A percentile compares a stretch with the other conserved stretches of the same genome.
Conservation (phyloP, 441 rosid species). For the Brassica hybrid region DNA sequence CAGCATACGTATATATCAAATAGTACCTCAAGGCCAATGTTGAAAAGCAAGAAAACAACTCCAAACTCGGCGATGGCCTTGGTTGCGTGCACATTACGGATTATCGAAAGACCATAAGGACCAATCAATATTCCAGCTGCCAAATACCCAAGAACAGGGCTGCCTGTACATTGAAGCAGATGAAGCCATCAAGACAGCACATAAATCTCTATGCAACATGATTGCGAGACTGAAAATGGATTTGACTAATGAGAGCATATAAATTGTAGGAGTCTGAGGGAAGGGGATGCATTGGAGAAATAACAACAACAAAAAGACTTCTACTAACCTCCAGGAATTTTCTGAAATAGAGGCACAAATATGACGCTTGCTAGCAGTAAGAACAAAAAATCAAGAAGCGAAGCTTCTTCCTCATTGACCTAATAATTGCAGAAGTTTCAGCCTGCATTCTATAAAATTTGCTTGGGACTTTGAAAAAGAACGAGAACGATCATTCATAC, state of each 20-base stretch:
- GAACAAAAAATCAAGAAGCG: slow-evolving; percentile 88
- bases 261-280: slow-evolving; percentile 13
- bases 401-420: slow-evolving; percentile 99
- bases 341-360: slow-evolving; percentile 98
- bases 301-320: not conserved
- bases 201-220: slow-evolving; percentile 29
- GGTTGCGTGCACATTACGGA: slow-evolving; percentile 96
- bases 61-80: slow-evolving; percentile 99
- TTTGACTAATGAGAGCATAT: slow-evolving; percentile 21
- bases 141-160: slow-evolving; percentile 99
- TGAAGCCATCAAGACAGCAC: slow-evolving; percentile 42
- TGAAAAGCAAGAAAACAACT: slow-evolving; percentile 95
- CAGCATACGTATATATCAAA: slow-evolving; percentile 25
- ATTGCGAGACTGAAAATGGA: slow-evolving; percentile 25
- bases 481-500: slow-evolving; percentile 47
- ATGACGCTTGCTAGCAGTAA: slow-evolving; percentile 96
- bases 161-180: slow-evolving; percentile 71
- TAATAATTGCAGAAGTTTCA: slow-evolving; percentile 45
- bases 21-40: slow-evolving; percentile 97
- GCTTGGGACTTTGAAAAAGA: slow-evolving; percentile 19
- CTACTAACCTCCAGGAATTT: slow-evolving; percentile 93
- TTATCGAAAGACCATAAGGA: slow-evolving; percentile 94
- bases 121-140: slow-evolving; percentile 99
- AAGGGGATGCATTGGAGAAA: slow-evolving; percentile 20
- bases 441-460: slow-evolving; percentile 27